Evolutionary conservation across 495 filamentous ascomycete genomes (phyloP).

Genomic region (Penicillium salamii): DNA sequence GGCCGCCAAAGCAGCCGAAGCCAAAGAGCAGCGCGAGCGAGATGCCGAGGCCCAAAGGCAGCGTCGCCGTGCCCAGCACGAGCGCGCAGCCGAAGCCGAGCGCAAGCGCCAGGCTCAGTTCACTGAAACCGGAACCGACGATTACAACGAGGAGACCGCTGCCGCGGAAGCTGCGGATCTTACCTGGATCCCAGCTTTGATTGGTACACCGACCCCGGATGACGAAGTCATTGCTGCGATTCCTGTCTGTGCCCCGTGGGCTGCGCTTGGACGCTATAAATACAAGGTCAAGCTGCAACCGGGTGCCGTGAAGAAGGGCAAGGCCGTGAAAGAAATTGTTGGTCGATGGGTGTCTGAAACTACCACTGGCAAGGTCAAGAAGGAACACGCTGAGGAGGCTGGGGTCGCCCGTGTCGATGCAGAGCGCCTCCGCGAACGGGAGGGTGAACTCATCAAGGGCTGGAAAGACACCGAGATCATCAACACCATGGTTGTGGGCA

Average conservation of each 20-base stretch:
- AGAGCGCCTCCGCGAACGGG: conserved; percentile 77
- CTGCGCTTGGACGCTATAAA: conserved; percentile 71
- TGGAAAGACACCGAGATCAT: conserved; percentile 81
- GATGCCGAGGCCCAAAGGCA: conserved; percentile 64
- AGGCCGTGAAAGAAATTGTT: conserved; percentile 86
- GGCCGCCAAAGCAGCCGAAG: conserved; percentile 46
- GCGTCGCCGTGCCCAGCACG: conserved; percentile 75
- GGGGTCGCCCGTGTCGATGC: conserved; percentile 58
- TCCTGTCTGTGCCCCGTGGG: conserved; percentile 90
- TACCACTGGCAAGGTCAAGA: conserved; percentile 46
- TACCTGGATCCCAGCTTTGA: conserved; percentile 66
- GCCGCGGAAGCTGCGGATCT: conserved; percentile 46
- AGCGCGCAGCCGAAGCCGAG: conserved; percentile 62
- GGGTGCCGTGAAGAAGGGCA: conserved; percentile 86
- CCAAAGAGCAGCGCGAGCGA: conserved; percentile 53
- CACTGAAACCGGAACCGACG: conserved; percentile 52
- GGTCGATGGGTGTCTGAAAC: conserved; percentile 64
- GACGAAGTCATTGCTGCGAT: conserved; percentile 88
- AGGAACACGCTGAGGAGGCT: conserved; percentile 47
- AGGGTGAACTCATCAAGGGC: conserved; percentile 76
- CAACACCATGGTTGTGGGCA: conserved; percentile 79
- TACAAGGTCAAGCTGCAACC: conserved; percentile 94
- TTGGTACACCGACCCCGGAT: conserved; percentile 72
- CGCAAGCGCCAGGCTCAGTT: conserved; percentile 56
- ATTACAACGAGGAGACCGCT: conserved; percentile 54